Evolutionary conservation across 2,329 filamentous ascomycete genomes (phyloP).

Genomic region (Dryadomyces sulphureus): DNA sequence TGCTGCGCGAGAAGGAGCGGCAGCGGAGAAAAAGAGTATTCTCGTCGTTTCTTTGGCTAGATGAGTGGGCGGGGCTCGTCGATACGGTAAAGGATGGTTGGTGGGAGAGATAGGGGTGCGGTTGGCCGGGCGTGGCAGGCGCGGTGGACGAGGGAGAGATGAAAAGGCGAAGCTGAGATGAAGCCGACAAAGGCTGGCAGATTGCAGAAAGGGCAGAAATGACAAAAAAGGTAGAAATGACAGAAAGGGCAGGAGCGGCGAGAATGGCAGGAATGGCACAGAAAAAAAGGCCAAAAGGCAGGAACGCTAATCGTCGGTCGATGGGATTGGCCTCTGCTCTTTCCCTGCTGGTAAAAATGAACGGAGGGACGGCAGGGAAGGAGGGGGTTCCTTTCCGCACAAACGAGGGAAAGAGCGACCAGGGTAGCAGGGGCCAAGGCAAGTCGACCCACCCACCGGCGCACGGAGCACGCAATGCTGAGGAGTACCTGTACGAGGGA

Average conservation of each 20-base stretch:
- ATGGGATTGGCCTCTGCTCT: background rate
- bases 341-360: background rate
- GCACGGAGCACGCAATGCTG: constrained; percentile 1
- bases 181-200: background rate
- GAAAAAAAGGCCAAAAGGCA: background rate
- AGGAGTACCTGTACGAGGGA: too few species aligned
- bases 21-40: background rate
- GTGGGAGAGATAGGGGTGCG: background rate
- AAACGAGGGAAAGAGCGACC: background rate
- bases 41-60: background rate
- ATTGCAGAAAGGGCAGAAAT: background rate
- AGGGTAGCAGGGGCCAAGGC: background rate
- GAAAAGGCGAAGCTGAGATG: background rate
- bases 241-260: background rate
- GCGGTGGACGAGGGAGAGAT: background rate
- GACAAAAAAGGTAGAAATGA: background rate
- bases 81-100: background rate
- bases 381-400: background rate
- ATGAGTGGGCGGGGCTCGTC: background rate
- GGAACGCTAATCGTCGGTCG: too few species aligned
- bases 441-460: background rate
- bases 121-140: too few species aligned
- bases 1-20: background rate
- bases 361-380: background rate
- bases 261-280: background rate